Evolutionary conservation across 371 early-diverging fungal species (phyloP), one percentile per base, ranked within the genome.

Genomic region (Phascolomyces articulosus): DNA sequence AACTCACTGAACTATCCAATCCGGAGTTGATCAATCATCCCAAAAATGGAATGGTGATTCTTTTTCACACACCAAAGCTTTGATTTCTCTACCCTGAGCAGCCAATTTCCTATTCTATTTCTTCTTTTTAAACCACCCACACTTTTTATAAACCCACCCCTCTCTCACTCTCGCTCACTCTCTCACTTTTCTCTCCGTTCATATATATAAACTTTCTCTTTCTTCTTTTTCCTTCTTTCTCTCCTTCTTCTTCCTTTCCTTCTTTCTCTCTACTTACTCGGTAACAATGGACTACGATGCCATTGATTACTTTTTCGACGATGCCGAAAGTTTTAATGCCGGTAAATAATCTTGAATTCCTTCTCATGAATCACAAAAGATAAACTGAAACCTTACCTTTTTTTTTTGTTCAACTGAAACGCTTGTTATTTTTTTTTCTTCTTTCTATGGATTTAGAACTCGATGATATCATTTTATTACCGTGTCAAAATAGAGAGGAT

Each of bases 281-380:
- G 23, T 11, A 44, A 55, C 54, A 18, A 58, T 70, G 66, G 67
- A 70, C 48, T 71, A 75, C 57, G 73, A 71, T 53, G 67, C 69
- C 27, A 78, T 82, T 60, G 82, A 78, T 47, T 82, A 78, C 47
- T 72, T 65, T 38, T 82, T 82, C 71, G 82, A 82, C 59, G 69
- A 70, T 40, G 66, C 77, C 44, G 66, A 72, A 3, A 73, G 71
- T 53, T 87, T 85, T 69, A 78, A 76, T 72, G 79, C 80, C 54
- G 87, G 85, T 79, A 74, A 69, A 31, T 18, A 15, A 8, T 44
- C 31, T 29, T 20, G 24, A 31, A 21, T 16, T 15, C 23, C 20
- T 60, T 58, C 38, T 18, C 24, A 10, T 20, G 7, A 23, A 11
- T 2, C 13, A 3, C 11, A 55, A 7, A 9, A 18, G 4, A 2